Percentiles rank a stretch among this genome's conserved stretches.
These are phyloP conservation scores for Sungouiozyma ichnusensis DNA, from an alignment of 805 yeast genomes.

Conservation along the genomic window DNA sequence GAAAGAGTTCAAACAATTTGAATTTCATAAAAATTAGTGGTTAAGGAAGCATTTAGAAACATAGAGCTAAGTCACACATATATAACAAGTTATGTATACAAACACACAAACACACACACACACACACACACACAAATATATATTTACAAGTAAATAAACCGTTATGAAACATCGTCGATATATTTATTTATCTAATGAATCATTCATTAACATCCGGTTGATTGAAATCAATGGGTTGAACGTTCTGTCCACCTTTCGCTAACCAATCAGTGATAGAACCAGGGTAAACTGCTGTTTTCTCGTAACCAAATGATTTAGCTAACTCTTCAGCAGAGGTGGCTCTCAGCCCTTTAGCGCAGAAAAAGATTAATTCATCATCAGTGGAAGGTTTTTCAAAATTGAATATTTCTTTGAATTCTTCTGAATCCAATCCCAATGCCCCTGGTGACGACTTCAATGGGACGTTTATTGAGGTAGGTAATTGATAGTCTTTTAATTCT, in stretches of 20 bases:
- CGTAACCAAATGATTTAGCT: slow-evolving; percentile 83
- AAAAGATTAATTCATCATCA: slow-evolving; percentile 70
- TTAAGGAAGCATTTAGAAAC: background rate
- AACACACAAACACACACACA: no score
- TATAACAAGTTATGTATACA: no score
- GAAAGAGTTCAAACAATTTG: slow-evolving; percentile 55
- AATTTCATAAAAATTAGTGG: slow-evolving; percentile 26
- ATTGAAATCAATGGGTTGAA: slow-evolving; percentile 7
- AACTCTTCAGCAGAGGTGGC: slow-evolving; percentile 83
- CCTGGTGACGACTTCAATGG: slow-evolving; percentile 91
- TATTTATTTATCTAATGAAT: background rate
- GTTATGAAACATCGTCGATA: background rate
- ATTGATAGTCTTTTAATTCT: slow-evolving; percentile 61
- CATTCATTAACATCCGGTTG: background rate
- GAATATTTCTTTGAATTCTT: slow-evolving; percentile 71
- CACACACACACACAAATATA: background rate
- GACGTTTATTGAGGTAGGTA: slow-evolving; percentile 77
- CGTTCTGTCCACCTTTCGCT: slow-evolving; percentile 16
- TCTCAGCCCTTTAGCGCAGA: slow-evolving; percentile 89
- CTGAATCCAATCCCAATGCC: slow-evolving; percentile 68
- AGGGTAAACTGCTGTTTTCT: slow-evolving; percentile 69
- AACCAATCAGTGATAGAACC: slow-evolving; percentile 89
- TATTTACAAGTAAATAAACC: background rate
- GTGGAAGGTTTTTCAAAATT: slow-evolving; percentile 70
- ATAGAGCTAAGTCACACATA: no score